Conservation (phyloP, 2,329 filamentous ascomycete genomes). For the Neopestalotiopsis sp. region DNA sequence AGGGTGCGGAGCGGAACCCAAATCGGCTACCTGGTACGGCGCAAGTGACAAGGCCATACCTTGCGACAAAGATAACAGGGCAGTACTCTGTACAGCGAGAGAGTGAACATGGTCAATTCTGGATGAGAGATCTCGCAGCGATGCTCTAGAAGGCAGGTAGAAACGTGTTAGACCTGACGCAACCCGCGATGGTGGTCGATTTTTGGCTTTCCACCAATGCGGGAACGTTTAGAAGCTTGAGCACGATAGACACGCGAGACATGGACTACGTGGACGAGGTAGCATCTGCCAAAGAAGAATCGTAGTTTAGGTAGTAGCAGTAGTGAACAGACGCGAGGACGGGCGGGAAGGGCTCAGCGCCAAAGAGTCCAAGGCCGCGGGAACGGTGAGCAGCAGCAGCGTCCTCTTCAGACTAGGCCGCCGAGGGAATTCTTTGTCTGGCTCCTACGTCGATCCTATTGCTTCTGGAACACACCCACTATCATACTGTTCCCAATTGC, state of each 20-base stretch:
- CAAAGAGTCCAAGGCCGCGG: not conserved
- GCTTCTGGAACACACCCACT: slow-evolving; percentile 5
- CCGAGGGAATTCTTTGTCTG: not conserved
- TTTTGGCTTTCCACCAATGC: slow-evolving; percentile 14
- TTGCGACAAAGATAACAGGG: slow-evolving; percentile 12
- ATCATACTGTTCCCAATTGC: not conserved
- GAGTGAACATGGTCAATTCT: not conserved
- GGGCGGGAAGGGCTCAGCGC: not conserved
- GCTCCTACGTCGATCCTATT: not conserved
- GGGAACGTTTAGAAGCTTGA: slow-evolving; percentile 4
- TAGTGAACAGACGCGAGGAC: not conserved
- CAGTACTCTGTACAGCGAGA: not conserved
- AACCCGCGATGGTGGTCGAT: not conserved
- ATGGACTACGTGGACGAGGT: slow-evolving; percentile 4
- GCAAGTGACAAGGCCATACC: not conserved
- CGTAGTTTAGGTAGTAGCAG: not conserved
- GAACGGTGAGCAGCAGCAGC: not conserved
- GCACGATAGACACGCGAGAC: not conserved
- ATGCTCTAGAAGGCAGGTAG: slow-evolving; percentile 17
- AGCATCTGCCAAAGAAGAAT: not conserved
- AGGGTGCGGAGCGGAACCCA: slow-evolving; percentile 11
- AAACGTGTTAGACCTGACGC: slow-evolving; percentile 2
- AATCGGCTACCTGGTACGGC: slow-evolving; percentile 9
- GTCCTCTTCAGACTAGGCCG: not conserved
- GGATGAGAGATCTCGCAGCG: not conserved